Evolutionary conservation across 805 yeast species (phyloP).

Genomic region (Metschnikowia rubicola): DNA sequence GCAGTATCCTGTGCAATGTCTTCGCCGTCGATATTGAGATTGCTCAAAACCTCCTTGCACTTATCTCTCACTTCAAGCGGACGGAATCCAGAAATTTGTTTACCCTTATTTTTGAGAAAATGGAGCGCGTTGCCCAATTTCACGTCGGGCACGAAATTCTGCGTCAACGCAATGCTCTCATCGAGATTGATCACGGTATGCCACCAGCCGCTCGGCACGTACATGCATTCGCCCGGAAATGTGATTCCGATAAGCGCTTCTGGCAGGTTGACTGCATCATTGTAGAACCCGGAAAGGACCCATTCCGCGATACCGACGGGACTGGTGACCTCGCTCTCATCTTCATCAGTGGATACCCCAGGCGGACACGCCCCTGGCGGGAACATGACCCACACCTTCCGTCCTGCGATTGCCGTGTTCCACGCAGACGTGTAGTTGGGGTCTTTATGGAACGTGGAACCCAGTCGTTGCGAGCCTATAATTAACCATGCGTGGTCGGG

Average conservation of each 20-base stretch:
- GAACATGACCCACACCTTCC: constrained; percentile 84
- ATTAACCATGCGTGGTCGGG: constrained; percentile 95
- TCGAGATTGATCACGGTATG: constrained; percentile 85
- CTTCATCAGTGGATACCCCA: constrained; percentile 73
- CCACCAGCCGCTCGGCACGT: constrained; percentile 98
- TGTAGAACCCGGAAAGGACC: constrained; percentile 78
- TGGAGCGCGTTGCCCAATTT: constrained; percentile 58
- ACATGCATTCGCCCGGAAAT: constrained; percentile 77
- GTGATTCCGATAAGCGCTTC: constrained; percentile 65
- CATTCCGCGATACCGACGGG: constrained; percentile 94
- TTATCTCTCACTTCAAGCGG: constrained; percentile 45
- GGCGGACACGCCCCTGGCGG: constrained; percentile 79
- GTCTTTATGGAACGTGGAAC: constrained; percentile 90
- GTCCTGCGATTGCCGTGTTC: constrained; percentile 75
- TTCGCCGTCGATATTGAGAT: constrained; percentile 4
- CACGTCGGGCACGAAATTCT: constrained; percentile 75
- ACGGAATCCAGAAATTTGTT: constrained; percentile 80
- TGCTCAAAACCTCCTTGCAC: constrained; percentile 24
- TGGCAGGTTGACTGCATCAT: constrained; percentile 57
- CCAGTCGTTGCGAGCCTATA: constrained; percentile 76
- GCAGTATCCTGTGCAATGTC: constrained; percentile 13
- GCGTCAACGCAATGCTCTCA: constrained; percentile 83
- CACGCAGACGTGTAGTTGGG: constrained; percentile 90
- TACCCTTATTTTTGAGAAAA: constrained; percentile 62
- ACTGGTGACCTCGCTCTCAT: constrained; percentile 83